Conservation (phyloP, 164 flowering plant genomes). For the Dillenia turbinata region DNA sequence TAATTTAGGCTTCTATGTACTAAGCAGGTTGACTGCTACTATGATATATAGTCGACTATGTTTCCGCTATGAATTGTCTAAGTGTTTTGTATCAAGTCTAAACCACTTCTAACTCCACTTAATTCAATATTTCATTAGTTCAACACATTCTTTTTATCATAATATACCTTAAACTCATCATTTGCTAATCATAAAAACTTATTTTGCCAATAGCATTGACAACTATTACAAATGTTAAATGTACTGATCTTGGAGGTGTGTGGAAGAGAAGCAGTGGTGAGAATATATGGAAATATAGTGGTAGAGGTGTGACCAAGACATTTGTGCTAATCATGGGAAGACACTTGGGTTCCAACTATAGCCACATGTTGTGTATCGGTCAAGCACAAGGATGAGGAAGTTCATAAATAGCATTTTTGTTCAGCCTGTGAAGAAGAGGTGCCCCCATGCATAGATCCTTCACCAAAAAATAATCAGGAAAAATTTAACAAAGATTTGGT, state of each 20-base stretch:
- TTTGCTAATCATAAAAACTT: too few relatives aligned
- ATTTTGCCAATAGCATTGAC: too few relatives aligned
- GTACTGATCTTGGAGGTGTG: not conserved
- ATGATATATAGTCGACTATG: too few relatives aligned
- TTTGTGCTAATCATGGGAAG: not conserved
- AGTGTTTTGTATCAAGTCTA: too few relatives aligned
- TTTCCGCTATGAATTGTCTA: too few relatives aligned
- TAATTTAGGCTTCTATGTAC: too few relatives aligned
- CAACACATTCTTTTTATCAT: too few relatives aligned
- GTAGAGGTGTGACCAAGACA: slow-evolving; percentile 6
- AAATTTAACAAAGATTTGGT: slow-evolving; percentile 3
- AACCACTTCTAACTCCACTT: too few relatives aligned
- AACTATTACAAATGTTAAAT: not conserved
- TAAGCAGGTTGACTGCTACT: too few relatives aligned
- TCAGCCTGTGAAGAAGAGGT: not conserved
- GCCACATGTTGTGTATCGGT: not conserved
- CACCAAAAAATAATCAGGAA: slow-evolving; percentile 10
- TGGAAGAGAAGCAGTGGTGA: not conserved
- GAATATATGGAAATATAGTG: not conserved
- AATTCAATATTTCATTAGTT: too few relatives aligned
- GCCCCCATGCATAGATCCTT: slow-evolving; percentile 7
- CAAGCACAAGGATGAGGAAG: not conserved
- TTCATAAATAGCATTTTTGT: slow-evolving; percentile 5
- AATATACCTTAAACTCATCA: too few relatives aligned
- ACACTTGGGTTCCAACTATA: too few relatives aligned